Evolutionary conservation across 768 basidiomycete genomes (phyloP).

Genomic region (Pulveroboletus sp.): DNA sequence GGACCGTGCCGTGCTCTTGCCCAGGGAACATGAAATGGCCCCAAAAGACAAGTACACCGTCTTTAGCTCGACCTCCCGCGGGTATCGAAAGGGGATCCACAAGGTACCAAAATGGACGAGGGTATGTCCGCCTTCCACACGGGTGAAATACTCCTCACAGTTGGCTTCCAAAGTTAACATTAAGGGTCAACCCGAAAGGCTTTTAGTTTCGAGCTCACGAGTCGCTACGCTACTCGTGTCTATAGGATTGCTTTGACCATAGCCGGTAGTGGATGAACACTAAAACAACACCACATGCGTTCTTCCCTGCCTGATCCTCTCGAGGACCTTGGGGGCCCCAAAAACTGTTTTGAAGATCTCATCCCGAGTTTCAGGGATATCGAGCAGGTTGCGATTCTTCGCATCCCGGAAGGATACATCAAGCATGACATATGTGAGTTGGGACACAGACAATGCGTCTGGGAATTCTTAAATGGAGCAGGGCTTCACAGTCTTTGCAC

Average conservation of each 20-base stretch:
- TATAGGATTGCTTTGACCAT: background rate
- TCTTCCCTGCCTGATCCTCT: conserved; percentile 65
- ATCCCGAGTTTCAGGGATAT: conserved; percentile 80
- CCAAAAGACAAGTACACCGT: conserved; percentile 94
- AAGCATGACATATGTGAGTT: conserved; percentile 79
- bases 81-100: conserved; percentile 93
- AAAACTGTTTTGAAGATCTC: conserved; percentile 76
- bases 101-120: conserved; percentile 97
- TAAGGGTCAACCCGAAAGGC: conserved; percentile 85
- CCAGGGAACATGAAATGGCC: conserved; percentile 91
- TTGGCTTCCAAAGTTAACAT: conserved; percentile 56
- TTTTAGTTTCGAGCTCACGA: conserved; percentile 68
- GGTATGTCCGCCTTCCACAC: conserved; percentile 41
- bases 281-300: conserved; percentile 80
- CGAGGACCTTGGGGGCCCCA: conserved; percentile 53
- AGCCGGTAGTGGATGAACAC: conserved; percentile 5
- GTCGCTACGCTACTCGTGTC: conserved; percentile 10
- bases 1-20: conserved; percentile 73
- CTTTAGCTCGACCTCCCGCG: conserved; percentile 61
- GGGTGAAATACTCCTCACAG: conserved; percentile 2
- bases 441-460: conserved; percentile 71
- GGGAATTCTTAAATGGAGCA: conserved; percentile 11
- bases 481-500: conserved; percentile 12
- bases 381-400: conserved; percentile 71
- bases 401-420: conserved; percentile 70